A percentile compares a stretch with the other conserved stretches of the same genome.
Evolutionary conservation across 2,329 filamentous ascomycete genomes (phyloP).

Genomic region (Sporothrix euskadiensis): DNA sequence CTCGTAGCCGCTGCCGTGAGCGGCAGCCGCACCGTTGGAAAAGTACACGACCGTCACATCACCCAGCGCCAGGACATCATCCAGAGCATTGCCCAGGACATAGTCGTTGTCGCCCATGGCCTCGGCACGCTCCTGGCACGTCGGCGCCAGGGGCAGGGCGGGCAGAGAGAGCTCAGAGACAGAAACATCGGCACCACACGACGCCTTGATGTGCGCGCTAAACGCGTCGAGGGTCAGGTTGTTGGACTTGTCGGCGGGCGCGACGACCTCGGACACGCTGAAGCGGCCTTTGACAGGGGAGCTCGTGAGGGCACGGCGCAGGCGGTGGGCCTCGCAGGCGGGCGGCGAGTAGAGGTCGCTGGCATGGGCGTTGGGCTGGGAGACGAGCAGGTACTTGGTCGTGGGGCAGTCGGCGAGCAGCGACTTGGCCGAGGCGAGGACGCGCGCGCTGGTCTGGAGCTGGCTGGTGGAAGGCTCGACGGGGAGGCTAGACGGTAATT

Average conservation of each 20-base stretch:
- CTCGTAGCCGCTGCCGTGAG: constrained; percentile 63
- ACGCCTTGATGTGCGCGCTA: constrained; percentile 47
- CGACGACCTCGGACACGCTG: constrained; percentile 58
- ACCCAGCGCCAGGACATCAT: constrained; percentile 40
- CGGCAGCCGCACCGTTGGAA: constrained; percentile 42
- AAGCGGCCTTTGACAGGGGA: constrained; percentile 44
- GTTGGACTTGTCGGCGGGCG: constrained; percentile 33
- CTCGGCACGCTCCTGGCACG: constrained; percentile 49
- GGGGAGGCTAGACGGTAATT: constrained; percentile 38
- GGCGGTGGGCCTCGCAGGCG: constrained; percentile 56
- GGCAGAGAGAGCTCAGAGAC: constrained; percentile 47
- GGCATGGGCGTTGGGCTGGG: constrained; percentile 72
- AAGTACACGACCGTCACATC: constrained; percentile 76
- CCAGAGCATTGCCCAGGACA: constrained; percentile 53
- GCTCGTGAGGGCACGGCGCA: constrained; percentile 46
- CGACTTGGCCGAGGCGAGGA: constrained; percentile 47
- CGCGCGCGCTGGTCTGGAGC: constrained; percentile 52
- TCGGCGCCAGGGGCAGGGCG: constrained; percentile 42
- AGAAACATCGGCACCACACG: constrained; percentile 46
- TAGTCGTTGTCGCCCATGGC: constrained; percentile 52
- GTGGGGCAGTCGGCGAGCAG: constrained; percentile 70
- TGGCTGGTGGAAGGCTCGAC: constrained; percentile 43
- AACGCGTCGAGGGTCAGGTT: constrained; percentile 47
- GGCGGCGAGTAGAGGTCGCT: constrained; percentile 61
- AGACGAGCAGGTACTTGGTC: constrained; percentile 73